Percentiles rank a stretch among this genome's conserved stretches.
Conservation (phyloP, 768 basidiomycete genomes). For the Russula ochroleuca region DNA sequence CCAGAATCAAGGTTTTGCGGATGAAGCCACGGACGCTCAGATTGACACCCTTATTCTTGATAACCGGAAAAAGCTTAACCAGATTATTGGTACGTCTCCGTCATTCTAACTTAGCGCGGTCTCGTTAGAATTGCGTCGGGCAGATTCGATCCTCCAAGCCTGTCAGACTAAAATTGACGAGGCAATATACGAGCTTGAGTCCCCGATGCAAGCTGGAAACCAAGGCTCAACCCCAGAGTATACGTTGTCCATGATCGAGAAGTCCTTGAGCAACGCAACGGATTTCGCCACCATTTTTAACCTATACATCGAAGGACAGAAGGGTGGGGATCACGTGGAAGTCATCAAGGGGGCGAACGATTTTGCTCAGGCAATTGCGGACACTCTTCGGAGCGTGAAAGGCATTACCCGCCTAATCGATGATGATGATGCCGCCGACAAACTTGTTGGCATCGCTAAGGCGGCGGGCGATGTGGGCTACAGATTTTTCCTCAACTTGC, state of each 20-base stretch:
- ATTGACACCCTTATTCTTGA: constrained; percentile 96
- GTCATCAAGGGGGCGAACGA: constrained; percentile 98
- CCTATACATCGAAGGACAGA: constrained; percentile 79
- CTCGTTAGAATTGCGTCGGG: constrained; percentile 6
- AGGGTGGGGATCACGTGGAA: constrained; percentile 92
- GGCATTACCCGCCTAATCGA: constrained; percentile 90
- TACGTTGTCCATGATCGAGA: constrained; percentile 97
- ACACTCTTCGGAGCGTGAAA: constrained; percentile 91
- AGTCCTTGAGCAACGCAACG: constrained; percentile 88
- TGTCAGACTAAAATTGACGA: constrained; percentile 98
- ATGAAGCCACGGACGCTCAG: constrained; percentile 92
- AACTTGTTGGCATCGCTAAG: constrained; percentile 80
- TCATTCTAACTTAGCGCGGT: constrained; percentile 10
- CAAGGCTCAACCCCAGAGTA: constrained; percentile 98
- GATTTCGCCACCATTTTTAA: constrained; percentile 96
- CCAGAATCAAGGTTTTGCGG: constrained; percentile 77
- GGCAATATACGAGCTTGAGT: constrained; percentile 95
- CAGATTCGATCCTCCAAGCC: constrained; percentile 94
- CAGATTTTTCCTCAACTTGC: constrained; percentile 91
- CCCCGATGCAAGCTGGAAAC: constrained; percentile 91
- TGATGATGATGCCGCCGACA: constrained; percentile 90
- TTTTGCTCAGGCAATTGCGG: constrained; percentile 87
- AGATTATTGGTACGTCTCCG: constrained; percentile 76
- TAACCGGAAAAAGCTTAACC: constrained; percentile 94
- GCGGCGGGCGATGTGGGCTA: constrained; percentile 82